A percentile compares a stretch with the other conserved stretches of the same genome.
Conservation (phyloP, 192 early-diverging fungal genomes). For the Ambispora gerdemannii region DNA sequence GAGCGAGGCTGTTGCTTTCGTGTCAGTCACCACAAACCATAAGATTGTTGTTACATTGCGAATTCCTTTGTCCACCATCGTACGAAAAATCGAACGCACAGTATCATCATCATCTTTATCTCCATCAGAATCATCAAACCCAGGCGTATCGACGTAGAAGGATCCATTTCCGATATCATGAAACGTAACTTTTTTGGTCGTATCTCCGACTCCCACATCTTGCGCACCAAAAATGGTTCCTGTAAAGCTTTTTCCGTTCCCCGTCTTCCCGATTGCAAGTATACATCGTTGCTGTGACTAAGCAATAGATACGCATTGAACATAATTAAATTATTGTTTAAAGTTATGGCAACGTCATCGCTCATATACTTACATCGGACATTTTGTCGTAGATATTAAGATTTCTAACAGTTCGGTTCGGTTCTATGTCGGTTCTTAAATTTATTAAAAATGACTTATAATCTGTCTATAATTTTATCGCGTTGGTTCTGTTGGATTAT, state of each 20-base stretch:
- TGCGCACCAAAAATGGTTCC: constrained; percentile 27
- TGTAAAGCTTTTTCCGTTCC: constrained; percentile 26
- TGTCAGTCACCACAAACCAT: constrained; percentile 13
- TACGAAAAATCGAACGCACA: not conserved
- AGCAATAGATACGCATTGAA: not conserved
- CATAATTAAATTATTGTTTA: not conserved
- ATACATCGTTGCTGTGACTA: constrained; percentile 16
- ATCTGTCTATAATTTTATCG: no score
- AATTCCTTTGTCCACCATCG: constrained; percentile 1
- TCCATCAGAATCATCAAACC: constrained; percentile 22
- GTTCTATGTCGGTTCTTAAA: no score
- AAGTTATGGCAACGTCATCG: no score
- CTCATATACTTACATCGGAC: no score
- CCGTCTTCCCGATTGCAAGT: constrained; percentile 22
- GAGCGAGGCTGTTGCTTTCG: not conserved
- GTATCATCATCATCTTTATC: constrained; percentile 19
- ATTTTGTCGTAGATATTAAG: no score
- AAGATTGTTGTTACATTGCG: constrained; percentile 24
- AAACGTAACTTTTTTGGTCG: constrained; percentile 10
- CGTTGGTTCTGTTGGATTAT: no score
- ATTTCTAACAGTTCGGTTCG: no score
- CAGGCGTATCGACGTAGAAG: constrained; percentile 32
- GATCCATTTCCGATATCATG: constrained; percentile 21
- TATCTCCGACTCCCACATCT: constrained; percentile 7
- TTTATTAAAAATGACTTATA: no score